These are phyloP conservation scores for Mortierella sp. DNA, from an alignment of 371 early-diverging fungal genomes.

Conservation along the genomic window DNA sequence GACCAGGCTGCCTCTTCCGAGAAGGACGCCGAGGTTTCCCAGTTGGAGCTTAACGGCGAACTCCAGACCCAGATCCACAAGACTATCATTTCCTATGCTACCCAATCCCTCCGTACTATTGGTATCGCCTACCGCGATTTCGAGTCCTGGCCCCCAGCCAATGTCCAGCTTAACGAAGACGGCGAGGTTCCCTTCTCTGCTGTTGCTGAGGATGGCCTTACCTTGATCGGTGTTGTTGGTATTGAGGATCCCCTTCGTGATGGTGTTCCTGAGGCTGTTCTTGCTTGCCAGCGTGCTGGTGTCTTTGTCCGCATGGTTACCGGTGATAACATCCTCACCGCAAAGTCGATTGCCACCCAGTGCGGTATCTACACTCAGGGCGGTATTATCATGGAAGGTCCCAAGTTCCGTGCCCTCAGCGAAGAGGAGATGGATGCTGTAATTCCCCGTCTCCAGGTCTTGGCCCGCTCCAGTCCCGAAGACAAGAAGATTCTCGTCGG, in stretches of 20 bases:
- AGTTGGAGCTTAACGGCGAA: constrained; percentile 64
- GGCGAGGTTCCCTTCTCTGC: constrained; percentile 68
- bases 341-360: constrained; percentile 79
- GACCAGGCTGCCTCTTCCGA: constrained; percentile 26
- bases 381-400: constrained; percentile 78
- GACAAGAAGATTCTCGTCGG: constrained; percentile 82
- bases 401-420: constrained; percentile 71
- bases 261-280: constrained; percentile 78
- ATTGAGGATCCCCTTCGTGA: constrained; percentile 84
- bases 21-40: constrained; percentile 59
- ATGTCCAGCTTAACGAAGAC: constrained; percentile 58
- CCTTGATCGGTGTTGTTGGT: constrained; percentile 73
- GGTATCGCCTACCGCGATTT: constrained; percentile 82
- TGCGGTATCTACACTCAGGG: constrained; percentile 75
- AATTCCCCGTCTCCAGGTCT: constrained; percentile 75
- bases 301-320: constrained; percentile 90
- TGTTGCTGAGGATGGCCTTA: constrained; percentile 62
- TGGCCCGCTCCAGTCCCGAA: constrained; percentile 83
- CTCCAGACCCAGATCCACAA: constrained; percentile 62
- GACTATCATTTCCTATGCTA: constrained; percentile 76
- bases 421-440: constrained; percentile 64
- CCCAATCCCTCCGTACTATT: constrained; percentile 76
- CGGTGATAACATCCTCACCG: constrained; percentile 85
- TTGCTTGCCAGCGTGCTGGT: constrained; percentile 78
- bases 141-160: constrained; percentile 65